Conservation (phyloP, 257 asterid genomes). For the Anisodus acutangulus region DNA sequence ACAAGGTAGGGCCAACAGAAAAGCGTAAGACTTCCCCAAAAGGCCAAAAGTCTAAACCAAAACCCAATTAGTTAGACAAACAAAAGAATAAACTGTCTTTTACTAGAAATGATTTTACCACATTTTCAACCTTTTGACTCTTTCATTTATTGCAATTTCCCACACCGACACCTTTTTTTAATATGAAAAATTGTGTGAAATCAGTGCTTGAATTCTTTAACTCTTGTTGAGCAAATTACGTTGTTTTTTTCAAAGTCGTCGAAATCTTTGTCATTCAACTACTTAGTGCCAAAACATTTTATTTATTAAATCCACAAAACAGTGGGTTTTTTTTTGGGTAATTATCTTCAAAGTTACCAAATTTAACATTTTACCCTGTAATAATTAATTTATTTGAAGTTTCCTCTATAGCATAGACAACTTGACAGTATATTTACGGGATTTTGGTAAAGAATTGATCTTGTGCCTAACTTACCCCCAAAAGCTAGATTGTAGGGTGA, state of each 20-base stretch:
- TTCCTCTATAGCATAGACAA: neutral
- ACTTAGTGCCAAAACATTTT: neutral
- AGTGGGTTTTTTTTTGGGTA: neutral
- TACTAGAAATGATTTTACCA: neutral
- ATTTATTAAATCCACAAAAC: neutral
- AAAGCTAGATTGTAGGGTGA: no score
- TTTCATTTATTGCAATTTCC: neutral
- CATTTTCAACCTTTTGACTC: conserved; percentile 13
- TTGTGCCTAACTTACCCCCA: no score
- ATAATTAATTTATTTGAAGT: neutral
- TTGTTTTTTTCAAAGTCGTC: conserved; percentile 2
- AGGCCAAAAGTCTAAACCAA: conserved; percentile 22
- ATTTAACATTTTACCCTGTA: neutral
- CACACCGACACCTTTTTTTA: conserved; percentile 12
- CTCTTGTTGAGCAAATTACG: neutral
- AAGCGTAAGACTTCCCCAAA: neutral
- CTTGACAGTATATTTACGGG: neutral
- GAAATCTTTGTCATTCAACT: neutral
- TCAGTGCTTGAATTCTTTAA: neutral
- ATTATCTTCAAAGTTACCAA: neutral
- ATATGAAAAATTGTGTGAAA: neutral
- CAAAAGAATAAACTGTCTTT: conserved; percentile 1
- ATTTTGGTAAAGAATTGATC: no score
- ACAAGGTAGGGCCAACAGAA: neutral
- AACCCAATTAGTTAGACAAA: conserved; percentile 25